Percentiles rank a stretch among this genome's conserved stretches.
Conservation (phyloP, 1,284 basidiomycete species). For the Vanrija sp. region DNA sequence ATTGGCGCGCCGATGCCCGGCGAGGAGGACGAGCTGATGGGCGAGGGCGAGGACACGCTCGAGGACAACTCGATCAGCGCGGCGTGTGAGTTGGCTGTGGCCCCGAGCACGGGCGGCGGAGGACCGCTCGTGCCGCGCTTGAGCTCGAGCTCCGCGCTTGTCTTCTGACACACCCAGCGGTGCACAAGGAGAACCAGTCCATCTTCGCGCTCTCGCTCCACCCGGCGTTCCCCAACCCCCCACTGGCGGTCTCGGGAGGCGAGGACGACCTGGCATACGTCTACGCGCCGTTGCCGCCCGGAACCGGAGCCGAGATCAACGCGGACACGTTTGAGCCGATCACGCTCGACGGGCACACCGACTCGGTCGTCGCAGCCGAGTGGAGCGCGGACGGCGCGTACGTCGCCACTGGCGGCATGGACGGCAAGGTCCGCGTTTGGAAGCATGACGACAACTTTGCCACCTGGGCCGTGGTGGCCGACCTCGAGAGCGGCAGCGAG, state of each 20-base stretch:
- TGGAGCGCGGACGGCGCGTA: constrained; percentile 88
- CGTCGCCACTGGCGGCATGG: constrained; percentile 95
- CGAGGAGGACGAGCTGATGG: constrained; percentile 29
- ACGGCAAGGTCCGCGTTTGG: constrained; percentile 91
- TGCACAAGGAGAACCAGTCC: constrained; percentile 53
- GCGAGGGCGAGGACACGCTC: constrained; percentile 13
- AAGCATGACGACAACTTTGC: constrained; percentile 69
- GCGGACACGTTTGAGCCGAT: constrained; percentile 73
- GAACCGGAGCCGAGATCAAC: constrained; percentile 13
- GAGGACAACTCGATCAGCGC: constrained; percentile 6
- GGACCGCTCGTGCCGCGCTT: neutral
- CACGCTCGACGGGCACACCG: constrained; percentile 83
- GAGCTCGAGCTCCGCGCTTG: neutral
- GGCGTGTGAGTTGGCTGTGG: neutral
- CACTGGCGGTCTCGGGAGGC: constrained; percentile 84
- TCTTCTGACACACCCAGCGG: constrained; percentile 30
- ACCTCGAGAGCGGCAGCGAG: constrained; percentile 90
- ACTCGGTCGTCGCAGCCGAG: constrained; percentile 76
- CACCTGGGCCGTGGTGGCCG: constrained; percentile 88
- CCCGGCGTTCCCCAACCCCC: constrained; percentile 64
- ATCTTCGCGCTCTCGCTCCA: constrained; percentile 84
- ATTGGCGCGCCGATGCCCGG: constrained; percentile 40
- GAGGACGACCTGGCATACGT: constrained; percentile 94
- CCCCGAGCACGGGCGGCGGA: neutral
- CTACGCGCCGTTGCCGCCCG: constrained; percentile 54